Evolutionary conservation across 805 yeast genomes (phyloP), one percentile per base, ranked within the genome.

Genomic region (Nakazawaea molendinolei): DNA sequence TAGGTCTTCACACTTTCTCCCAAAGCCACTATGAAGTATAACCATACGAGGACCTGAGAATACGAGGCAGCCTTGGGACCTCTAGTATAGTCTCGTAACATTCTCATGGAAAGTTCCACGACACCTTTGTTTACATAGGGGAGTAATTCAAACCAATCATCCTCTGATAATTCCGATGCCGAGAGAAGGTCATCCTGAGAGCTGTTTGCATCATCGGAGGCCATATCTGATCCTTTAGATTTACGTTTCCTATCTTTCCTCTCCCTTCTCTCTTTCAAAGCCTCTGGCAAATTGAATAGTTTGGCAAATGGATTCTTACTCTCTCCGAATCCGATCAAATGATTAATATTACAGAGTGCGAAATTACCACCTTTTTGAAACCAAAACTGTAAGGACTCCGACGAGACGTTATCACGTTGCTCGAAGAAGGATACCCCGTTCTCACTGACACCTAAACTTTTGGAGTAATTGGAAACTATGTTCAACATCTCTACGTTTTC

Each of bases 291-390:
- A 39, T 73, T 78, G 55, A 84, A 84, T 10, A 84, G 52, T 47
- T 78, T 74, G 5, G 90, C 86, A 58, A 83, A 82, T 14, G 90
- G 87, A 49, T 80, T 83, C 30, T 67, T 65, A 5, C 83, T 69
- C 50, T 80, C 82, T 23, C 92, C 94, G 55, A 83, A 79, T 2
- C 92, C 92, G 31, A 80, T 72, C 36, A 83, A 52, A 58, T 83
- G 90, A 47, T 76, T 71, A 36, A 84, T 75, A 48, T 83, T 84
- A 19, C 87, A 76, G 32, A 82, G 64, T 3, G 92, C 90, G 63
- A 84, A 81, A 25, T 77, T 69, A 3, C 87, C 72, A 1, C 86
- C 78, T 51, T 82, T 80, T 48, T 81, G 80, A 49, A 78, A 79
- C 83, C 86, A 84, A 47, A 81, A 82, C 40, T 75, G 77, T 49